phyloP scores from a whole-genome alignment of 768 basidiomycete species.

The Boletellus sp. region DNA sequence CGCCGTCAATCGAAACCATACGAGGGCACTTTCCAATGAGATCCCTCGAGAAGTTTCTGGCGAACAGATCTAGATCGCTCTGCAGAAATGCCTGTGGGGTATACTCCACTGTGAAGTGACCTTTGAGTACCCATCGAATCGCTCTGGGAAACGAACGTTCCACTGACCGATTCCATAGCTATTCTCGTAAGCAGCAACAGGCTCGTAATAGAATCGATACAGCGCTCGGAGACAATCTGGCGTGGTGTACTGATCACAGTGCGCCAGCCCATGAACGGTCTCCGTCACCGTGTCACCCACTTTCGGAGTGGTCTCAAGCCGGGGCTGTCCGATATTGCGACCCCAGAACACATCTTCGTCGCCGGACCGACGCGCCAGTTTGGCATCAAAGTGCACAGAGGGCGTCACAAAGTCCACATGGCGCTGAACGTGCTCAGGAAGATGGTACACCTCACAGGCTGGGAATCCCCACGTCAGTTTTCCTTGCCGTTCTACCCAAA shows the following conservation, averaged over 20 bases:
- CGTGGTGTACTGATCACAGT: conserved; percentile 29
- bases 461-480: background rate
- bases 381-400: conserved; percentile 33
- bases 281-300: conserved; percentile 8
- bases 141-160: background rate
- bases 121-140: background rate
- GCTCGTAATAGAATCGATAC: conserved; percentile 25
- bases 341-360: background rate
- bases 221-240: conserved; percentile 28
- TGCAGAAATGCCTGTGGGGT: conserved; percentile 31
- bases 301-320: conserved; percentile 12
- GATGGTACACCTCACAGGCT: conserved; percentile 33
- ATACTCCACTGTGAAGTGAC: conserved; percentile 20
- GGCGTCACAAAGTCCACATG: conserved; percentile 37
- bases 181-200: conserved; percentile 24
- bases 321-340: conserved; percentile 15
- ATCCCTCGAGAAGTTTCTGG: conserved; percentile 16
- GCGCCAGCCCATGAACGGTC: conserved; percentile 11
- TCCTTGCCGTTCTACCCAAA: too few relatives aligned
- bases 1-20: conserved; percentile 35
- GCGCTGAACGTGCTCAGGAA: conserved; percentile 27
- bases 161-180: conserved; percentile 32
- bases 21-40: conserved; percentile 25
- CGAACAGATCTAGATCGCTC: conserved; percentile 34
- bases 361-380: conserved; percentile 16